Evolutionary conservation across 345 rosid species (phyloP).

Genomic region (Syzygium oleosum): DNA sequence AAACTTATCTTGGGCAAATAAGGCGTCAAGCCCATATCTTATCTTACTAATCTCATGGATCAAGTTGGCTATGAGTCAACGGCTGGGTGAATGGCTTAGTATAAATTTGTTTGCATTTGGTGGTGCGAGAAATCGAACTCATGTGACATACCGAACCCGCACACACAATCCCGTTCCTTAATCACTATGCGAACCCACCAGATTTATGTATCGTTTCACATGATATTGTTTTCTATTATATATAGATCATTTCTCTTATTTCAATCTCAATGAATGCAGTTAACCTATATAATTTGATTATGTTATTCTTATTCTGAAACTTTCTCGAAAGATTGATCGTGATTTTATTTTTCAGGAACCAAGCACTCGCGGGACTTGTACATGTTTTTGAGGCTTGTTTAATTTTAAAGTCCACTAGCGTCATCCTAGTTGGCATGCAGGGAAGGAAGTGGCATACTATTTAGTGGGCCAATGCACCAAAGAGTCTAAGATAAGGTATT

Average conservation of each 20-base stretch:
- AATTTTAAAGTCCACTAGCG: fast-evolving
- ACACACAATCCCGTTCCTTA: neutral
- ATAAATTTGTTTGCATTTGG: neutral
- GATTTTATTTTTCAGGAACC: neutral
- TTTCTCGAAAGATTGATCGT: neutral
- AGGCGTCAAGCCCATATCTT: too few relatives aligned
- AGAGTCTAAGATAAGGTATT: too few relatives aligned
- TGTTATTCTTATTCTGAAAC: neutral
- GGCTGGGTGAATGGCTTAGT: neutral
- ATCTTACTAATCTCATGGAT: too few relatives aligned
- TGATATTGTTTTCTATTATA: too few relatives aligned
- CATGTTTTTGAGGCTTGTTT: too few relatives aligned
- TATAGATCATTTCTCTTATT: too few relatives aligned
- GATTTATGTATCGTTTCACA: neutral
- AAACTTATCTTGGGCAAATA: too few relatives aligned
- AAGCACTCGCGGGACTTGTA: neutral
- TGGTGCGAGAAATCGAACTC: neutral
- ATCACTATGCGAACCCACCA: neutral
- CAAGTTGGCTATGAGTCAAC: neutral
- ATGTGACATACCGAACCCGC: too few relatives aligned
- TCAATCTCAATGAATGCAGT: too few relatives aligned
- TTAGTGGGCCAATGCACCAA: too few relatives aligned
- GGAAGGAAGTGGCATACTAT: neutral
- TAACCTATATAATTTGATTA: too few relatives aligned
- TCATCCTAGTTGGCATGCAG: neutral